A percentile compares a stretch with the other conserved stretches of the same genome.
phyloP scores from a whole-genome alignment of 441 rosid species.

The Adansonia gregorii region DNA sequence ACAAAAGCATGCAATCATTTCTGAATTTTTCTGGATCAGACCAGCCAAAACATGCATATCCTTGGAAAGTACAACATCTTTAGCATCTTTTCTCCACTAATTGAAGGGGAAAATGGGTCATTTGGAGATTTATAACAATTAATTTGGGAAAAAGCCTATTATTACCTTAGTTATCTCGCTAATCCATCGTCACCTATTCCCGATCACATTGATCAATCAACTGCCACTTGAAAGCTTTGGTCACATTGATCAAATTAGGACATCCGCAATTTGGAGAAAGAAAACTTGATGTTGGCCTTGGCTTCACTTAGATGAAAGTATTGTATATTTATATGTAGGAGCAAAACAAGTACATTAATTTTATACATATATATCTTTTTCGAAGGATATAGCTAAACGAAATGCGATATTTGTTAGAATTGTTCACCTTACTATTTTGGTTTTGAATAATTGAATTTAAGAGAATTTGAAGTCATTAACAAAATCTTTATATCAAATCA shows the following conservation, averaged over 20 bases:
- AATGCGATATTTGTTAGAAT: conserved; percentile 26
- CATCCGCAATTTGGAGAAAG: not conserved
- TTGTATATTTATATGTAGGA: not conserved
- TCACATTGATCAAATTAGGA: not conserved
- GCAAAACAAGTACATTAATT: not conserved
- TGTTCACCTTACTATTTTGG: too few species aligned
- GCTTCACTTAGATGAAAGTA: not conserved
- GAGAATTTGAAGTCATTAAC: too few species aligned
- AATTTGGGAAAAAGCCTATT: not conserved
- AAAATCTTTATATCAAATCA: too few species aligned
- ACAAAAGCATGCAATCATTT: not conserved
- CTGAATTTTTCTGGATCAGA: not conserved
- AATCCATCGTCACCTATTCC: not conserved
- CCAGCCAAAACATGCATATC: not conserved
- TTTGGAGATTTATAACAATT: not conserved
- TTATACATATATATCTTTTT: not conserved
- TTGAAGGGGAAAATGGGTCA: not conserved
- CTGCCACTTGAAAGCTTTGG: not conserved
- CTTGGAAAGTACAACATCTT: not conserved
- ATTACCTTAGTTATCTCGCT: not conserved
- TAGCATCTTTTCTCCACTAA: not conserved
- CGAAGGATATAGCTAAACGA: not conserved
- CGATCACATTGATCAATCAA: not conserved
- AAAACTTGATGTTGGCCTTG: not conserved
- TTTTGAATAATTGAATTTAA: too few species aligned